phyloP scores from a whole-genome alignment of 371 early-diverging fungal genomes.

The Zopfochytrium polystomum region DNA sequence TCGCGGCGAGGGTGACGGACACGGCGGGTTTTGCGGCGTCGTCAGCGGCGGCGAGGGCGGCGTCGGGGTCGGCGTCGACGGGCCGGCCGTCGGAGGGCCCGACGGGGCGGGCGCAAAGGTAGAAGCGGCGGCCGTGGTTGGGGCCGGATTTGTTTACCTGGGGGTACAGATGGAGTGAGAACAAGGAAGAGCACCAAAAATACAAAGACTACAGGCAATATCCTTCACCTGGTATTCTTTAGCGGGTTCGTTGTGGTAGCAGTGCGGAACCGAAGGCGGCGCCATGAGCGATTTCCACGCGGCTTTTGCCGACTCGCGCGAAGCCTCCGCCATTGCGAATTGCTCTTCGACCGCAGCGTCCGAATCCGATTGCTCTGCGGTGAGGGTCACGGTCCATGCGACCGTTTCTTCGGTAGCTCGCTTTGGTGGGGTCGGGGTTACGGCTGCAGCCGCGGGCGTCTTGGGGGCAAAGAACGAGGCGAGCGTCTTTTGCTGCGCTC shows the following conservation, averaged over 20 bases:
- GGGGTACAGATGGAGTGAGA: not conserved
- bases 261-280: constrained; percentile 53
- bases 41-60: constrained; percentile 31
- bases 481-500: too few relatives aligned
- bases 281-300: constrained; percentile 63
- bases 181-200: not conserved
- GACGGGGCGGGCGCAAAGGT: constrained; percentile 62
- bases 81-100: constrained; percentile 29
- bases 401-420: not conserved
- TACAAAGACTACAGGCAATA: not conserved
- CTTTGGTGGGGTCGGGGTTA: too few relatives aligned
- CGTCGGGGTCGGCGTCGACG: not conserved
- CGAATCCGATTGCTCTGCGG: not conserved
- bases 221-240: constrained; percentile 52
- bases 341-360: not conserved
- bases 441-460: too few relatives aligned
- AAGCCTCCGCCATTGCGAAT: not conserved
- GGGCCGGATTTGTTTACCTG: constrained; percentile 65
- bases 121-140: constrained; percentile 71
- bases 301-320: not conserved
- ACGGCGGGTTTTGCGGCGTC: constrained; percentile 25
- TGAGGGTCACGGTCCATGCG: not conserved
- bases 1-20: not conserved
- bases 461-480: too few relatives aligned
- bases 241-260: constrained; percentile 67